phyloP scores from a whole-genome alignment of 2,329 filamentous ascomycete species.

The Paradendryphiella salina region DNA sequence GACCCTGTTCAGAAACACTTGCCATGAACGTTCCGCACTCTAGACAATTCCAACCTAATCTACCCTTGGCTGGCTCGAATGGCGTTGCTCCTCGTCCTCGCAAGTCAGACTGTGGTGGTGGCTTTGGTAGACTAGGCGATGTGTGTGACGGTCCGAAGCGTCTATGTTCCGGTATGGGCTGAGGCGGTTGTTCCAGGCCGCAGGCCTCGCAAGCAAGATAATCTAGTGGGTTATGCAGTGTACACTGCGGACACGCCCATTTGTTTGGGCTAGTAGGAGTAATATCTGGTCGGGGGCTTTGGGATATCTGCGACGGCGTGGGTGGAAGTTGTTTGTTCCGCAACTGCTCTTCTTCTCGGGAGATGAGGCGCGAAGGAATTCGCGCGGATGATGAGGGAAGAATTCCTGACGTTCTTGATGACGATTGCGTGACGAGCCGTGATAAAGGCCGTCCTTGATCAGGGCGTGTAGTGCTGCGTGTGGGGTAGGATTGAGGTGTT shows the following conservation, averaged over 20 bases:
- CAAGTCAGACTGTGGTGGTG: constrained; percentile 36
- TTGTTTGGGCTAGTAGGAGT: constrained; percentile 44
- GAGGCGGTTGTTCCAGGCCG: constrained; percentile 57
- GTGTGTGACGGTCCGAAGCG: constrained; percentile 33
- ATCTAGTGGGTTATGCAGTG: constrained; percentile 62
- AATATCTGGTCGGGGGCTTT: constrained; percentile 11
- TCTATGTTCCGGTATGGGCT: constrained; percentile 41
- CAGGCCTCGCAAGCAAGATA: constrained; percentile 66
- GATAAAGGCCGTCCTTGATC: constrained; percentile 39
- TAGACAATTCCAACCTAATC: constrained; percentile 63
- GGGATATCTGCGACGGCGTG: constrained; percentile 36
- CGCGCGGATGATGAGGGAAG: constrained; percentile 14
- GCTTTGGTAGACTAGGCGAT: constrained; percentile 34
- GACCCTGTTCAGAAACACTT: neutral
- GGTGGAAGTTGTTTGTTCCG: constrained; percentile 35
- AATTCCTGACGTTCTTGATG: constrained; percentile 13
- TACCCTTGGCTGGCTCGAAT: constrained; percentile 51
- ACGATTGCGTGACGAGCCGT: constrained; percentile 35
- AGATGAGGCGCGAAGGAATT: constrained; percentile 31
- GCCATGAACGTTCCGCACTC: constrained; percentile 64
- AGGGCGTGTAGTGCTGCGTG: constrained; percentile 21
- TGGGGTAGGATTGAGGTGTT: constrained; percentile 10
- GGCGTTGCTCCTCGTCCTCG: constrained; percentile 41
- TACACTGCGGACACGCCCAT: constrained; percentile 66
- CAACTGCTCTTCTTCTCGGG: constrained; percentile 31